Evolutionary conservation across 108 stramenopile genomes (phyloP).

Genomic region (Skeletonema potamos): DNA sequence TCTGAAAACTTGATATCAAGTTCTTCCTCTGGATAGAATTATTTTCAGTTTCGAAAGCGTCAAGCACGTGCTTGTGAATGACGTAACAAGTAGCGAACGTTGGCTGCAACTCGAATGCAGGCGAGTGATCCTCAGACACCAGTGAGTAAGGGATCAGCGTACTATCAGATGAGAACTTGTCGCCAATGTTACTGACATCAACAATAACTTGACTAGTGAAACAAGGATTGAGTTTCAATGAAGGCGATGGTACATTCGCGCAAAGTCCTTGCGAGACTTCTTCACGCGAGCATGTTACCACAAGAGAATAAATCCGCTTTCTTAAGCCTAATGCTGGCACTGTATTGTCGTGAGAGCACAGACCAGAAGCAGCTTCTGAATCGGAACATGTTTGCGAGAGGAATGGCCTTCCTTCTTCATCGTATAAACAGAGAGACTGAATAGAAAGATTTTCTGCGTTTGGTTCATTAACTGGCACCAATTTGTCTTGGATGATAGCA

Average conservation of each 20-base stretch:
- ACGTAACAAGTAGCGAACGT: slow-evolving; percentile 22
- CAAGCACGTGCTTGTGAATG: background rate
- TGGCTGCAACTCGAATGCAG: slow-evolving; percentile 6
- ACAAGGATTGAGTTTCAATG: slow-evolving; percentile 73
- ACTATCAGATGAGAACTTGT: slow-evolving; percentile 63
- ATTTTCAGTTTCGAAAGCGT: slow-evolving; percentile 2
- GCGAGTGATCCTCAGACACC: background rate
- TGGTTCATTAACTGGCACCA: background rate
- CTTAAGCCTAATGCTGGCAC: slow-evolving; percentile 18
- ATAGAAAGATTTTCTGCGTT: background rate
- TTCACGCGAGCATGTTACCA: slow-evolving; percentile 37
- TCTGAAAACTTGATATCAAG: slow-evolving; percentile 17
- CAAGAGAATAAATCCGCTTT: slow-evolving; percentile 37
- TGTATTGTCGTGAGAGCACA: slow-evolving; percentile 13
- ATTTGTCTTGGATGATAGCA: background rate
- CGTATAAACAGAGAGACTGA: slow-evolving; percentile 12
- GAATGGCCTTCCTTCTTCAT: slow-evolving; percentile 18
- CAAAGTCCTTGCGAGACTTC: slow-evolving; percentile 30
- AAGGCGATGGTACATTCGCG: slow-evolving; percentile 23
- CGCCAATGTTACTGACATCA: slow-evolving; percentile 70
- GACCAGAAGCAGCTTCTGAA: slow-evolving; percentile 3
- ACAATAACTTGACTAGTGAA: slow-evolving; percentile 52
- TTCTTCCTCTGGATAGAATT: slow-evolving; percentile 10
- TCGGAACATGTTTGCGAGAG: slow-evolving; percentile 32
- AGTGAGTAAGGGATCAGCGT: slow-evolving; percentile 28